Evolutionary conservation across 805 yeast genomes (phyloP).

Genomic region (Yamadazyma sp.): DNA sequence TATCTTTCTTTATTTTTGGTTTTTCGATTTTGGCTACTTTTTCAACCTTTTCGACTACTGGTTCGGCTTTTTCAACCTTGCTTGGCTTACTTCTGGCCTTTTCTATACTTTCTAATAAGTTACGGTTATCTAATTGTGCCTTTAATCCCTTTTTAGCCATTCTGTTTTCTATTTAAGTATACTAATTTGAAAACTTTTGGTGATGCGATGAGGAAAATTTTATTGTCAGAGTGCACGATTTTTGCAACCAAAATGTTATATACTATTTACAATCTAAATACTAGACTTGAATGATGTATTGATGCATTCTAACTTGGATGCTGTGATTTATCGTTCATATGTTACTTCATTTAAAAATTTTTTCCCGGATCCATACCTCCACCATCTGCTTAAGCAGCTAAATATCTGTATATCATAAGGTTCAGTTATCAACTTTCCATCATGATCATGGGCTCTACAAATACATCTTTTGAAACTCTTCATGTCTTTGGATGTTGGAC

Average conservation of each 20-base stretch:
- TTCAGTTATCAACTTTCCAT: constrained; percentile 16
- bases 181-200: constrained; percentile 9
- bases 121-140: constrained; percentile 29
- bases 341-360: constrained; percentile 46
- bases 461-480: constrained; percentile 35
- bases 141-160: constrained; percentile 33
- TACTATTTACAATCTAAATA: not conserved
- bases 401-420: constrained; percentile 46
- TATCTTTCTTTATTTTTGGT: constrained; percentile 7
- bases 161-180: too few species aligned
- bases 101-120: constrained; percentile 20
- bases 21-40: constrained; percentile 11
- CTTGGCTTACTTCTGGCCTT: constrained; percentile 24
- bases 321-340: constrained; percentile 7
- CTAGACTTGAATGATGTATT: not conserved
- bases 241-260: not conserved
- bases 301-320: not conserved
- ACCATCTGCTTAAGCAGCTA: constrained; percentile 73
- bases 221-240: constrained; percentile 1
- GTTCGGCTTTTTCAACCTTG: constrained; percentile 10
- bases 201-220: constrained; percentile 6
- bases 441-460: constrained; percentile 22
- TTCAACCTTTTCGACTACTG: constrained; percentile 10
- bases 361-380: constrained; percentile 68
- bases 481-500: constrained; percentile 36